These are phyloP conservation scores for Diaporthe capsici DNA, from an alignment of 2,329 filamentous ascomycete species.

Conservation along the genomic window DNA sequence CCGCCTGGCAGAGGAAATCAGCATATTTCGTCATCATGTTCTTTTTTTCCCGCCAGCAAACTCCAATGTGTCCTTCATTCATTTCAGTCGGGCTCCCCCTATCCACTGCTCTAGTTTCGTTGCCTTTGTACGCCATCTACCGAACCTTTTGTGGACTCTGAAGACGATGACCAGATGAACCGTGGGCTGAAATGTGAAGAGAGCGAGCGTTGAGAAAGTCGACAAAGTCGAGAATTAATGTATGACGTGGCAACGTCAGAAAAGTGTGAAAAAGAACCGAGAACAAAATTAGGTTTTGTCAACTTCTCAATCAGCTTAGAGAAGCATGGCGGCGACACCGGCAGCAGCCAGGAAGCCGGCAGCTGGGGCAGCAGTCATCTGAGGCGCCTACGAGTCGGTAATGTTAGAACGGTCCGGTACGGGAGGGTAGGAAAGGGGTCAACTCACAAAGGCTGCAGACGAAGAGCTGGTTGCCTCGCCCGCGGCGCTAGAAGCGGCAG, in stretches of 20 bases:
- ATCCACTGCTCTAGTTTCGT: slow-evolving; percentile 24
- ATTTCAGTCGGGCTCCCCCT: slow-evolving; percentile 10
- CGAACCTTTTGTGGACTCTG: slow-evolving; percentile 12
- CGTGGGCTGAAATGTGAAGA: slow-evolving; percentile 25
- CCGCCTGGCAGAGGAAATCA: slow-evolving; percentile 31
- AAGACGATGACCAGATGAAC: slow-evolving; percentile 31
- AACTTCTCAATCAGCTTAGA: slow-evolving; percentile 53
- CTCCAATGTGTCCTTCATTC: slow-evolving; percentile 38
- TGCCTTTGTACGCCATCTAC: slow-evolving; percentile 31
- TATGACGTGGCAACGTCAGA: slow-evolving; percentile 19
- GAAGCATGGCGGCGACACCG: slow-evolving; percentile 63
- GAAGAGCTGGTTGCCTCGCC: slow-evolving; percentile 35
- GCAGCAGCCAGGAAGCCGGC: slow-evolving; percentile 63
- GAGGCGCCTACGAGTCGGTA: slow-evolving; percentile 49
- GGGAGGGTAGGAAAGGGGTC: neutral
- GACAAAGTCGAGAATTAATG: slow-evolving; percentile 38
- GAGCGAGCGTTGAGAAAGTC: slow-evolving; percentile 25
- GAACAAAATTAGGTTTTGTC: neutral
- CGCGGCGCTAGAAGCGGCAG: slow-evolving; percentile 19
- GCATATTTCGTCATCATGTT: slow-evolving; percentile 33
- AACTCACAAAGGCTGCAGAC: slow-evolving; percentile 48
- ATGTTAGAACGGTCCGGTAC: slow-evolving; percentile 35
- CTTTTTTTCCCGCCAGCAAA: slow-evolving; percentile 34
- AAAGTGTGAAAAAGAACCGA: slow-evolving; percentile 4
- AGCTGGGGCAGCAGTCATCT: slow-evolving; percentile 59